Percentiles rank a stretch among this genome's conserved stretches.
These are phyloP conservation scores for Mitragyna speciosa DNA, from an alignment of 257 asterid genomes.

Conservation along the genomic window DNA sequence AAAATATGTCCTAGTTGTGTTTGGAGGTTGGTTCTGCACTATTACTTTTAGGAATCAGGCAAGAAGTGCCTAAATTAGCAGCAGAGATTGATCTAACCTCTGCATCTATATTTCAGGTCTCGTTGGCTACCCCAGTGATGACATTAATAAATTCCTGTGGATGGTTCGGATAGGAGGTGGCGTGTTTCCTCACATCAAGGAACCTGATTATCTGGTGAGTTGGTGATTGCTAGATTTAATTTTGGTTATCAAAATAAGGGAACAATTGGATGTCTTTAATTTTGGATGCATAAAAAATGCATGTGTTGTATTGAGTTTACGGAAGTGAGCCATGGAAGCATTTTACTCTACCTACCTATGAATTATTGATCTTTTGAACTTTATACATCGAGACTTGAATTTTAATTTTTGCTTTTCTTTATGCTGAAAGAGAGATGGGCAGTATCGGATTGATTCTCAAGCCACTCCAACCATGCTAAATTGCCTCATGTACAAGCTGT, in stretches of 20 bases:
- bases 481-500: slow-evolving; percentile 96
- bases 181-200: slow-evolving; percentile 97
- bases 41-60: slow-evolving; percentile 6
- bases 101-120: slow-evolving; percentile 61
- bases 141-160: slow-evolving; percentile 97
- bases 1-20: slow-evolving; percentile 94
- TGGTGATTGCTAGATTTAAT: neutral
- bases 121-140: slow-evolving; percentile 98
- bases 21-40: slow-evolving; percentile 76
- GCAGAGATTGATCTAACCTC: slow-evolving; percentile 25
- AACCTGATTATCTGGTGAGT: slow-evolving; percentile 95
- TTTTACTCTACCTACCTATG: slow-evolving; percentile 15
- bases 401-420: slow-evolving; percentile 14
- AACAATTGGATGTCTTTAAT: neutral
- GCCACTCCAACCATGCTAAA: slow-evolving; percentile 99
- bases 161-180: slow-evolving; percentile 99
- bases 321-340: neutral
- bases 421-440: slow-evolving; percentile 88
- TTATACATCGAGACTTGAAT: neutral
- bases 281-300: neutral
- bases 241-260: neutral
- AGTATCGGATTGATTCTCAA: slow-evolving; percentile 90
- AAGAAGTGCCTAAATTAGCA: neutral
- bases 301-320: neutral
- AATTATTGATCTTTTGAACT: neutral